Base-by-base conservation (phyloP, 2,329 filamentous ascomycete species). In the Huntiella omanensis region DNA sequence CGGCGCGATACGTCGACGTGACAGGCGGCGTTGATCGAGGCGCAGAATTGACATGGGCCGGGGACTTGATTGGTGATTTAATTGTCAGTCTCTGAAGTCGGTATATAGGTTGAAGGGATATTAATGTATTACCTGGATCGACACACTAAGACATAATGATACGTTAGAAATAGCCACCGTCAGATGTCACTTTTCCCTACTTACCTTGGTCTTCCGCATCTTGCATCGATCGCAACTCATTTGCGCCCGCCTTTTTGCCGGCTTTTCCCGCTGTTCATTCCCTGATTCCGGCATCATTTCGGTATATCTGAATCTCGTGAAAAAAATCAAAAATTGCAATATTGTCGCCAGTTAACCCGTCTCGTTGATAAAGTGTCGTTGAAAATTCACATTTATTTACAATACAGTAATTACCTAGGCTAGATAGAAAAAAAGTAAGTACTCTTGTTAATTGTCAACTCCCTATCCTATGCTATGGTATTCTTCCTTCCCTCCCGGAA, bases 141-240 rank as follows among this genome's bases (percentile, higher is more conserved):
- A 51, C 43, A 43, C 49, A 51, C 49, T 51, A 38, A 28, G 22
- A 28, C 7, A 28, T 16, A 22, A 36, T 1, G 13, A 50, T 40
- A 48, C 11, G 16, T 37, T 38, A 37, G 39, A 28, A 33, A 33
- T 39, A 50, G 49, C 43, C 51, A 28, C 22, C 49, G 4, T 54
- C 50, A 44, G 51, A 53, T 47, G 52, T 32, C 5, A 17, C 16
- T 33, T n/a, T 32, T 7, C 10, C 12, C 11, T 10, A 4, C 50
- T 40, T 37, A 54, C 55, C 51, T 57, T 57, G 5, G 55, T 57
- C 50, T 57, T 57, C 8, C 55, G 49, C 36, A 49, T 55, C 45
- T 57, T 57, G 53, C 55, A 57, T 12, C 55, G 52, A 33, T 57
- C 55, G 46, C 55, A 57, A 51, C 55, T 56, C 55, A 57, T 57